Evolutionary conservation across 371 early-diverging fungal genomes (phyloP), one percentile per base, ranked within the genome.

Genomic region (Haplosporangium sp.): DNA sequence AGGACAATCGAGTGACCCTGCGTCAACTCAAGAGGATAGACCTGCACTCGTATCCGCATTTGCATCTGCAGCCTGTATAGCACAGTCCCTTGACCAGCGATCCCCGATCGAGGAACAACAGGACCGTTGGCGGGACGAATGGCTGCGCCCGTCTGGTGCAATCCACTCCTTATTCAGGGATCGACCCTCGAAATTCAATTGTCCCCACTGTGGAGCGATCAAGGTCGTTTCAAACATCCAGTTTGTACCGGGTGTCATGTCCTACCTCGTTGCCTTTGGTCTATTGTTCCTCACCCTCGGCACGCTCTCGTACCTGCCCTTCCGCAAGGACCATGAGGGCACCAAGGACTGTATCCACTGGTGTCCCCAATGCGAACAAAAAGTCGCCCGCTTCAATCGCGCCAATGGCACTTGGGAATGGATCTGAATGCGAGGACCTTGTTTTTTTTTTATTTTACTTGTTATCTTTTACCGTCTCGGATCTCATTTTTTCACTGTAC

Each of bases 291-390:
- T 76, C 50, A 76, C 77, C 0, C 41, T 76, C 21, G 77, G 77
- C 8, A 70, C 77, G 10, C 51, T 70, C 5, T 59, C 59, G 8
- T 76, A 64, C 41, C 13, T 76, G 18, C 77, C 77, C 12, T 69
- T 76, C 51, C 70, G 76, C 5, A 76, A 66, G 55, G 63, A 59
- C 14, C 76, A 76, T 59, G 67, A 76, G 54, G 76, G 63, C 11
- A 76, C 76, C 40, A 76, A 76, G 63, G 76, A 76, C 42, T 76
- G 76, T 55, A 57, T 76, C 42, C 76, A 76, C 38, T 76, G 76
- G 76, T 76, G 76, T 40, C 76, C 76, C 7, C 43, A 58, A 16
- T 76, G 76, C 41, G 62, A 40, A 1, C 58, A 46, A 4, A 38
- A 14, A 10, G 76, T 76, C 41, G 76, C 76, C 6, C 53, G 76